A percentile compares a stretch with the other conserved stretches of the same genome.
Evolutionary conservation across 2,329 filamentous ascomycete genomes (phyloP).

Genomic region (Niveomyces coronatus): DNA sequence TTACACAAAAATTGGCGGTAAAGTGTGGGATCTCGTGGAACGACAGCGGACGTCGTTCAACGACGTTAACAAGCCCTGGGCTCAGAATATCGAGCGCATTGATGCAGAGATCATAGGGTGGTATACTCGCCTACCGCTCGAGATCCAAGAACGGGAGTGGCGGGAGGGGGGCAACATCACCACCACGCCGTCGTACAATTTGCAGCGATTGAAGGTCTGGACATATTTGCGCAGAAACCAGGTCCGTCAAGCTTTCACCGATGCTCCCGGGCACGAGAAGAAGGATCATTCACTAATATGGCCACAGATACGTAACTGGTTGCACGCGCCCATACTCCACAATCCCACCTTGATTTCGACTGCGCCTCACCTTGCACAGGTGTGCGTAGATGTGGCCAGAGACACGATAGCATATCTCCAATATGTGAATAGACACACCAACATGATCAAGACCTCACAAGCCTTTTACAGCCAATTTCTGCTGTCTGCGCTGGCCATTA

Average conservation of each 20-base stretch:
- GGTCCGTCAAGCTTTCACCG: no score
- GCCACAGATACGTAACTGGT: conserved; percentile 62
- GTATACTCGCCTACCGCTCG: conserved; percentile 65
- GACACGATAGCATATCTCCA: conserved; percentile 65
- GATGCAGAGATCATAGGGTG: conserved; percentile 80
- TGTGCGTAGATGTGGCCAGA: conserved; percentile 63
- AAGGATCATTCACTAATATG: conserved; percentile 9
- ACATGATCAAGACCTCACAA: conserved; percentile 61
- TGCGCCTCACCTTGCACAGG: conserved; percentile 63
- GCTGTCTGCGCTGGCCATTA: conserved; percentile 60
- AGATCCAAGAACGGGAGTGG: conserved; percentile 51
- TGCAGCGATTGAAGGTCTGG: conserved; percentile 68
- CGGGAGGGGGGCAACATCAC: conserved; percentile 39
- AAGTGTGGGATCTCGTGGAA: conserved; percentile 75
- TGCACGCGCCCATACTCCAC: conserved; percentile 80
- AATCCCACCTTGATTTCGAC: conserved; percentile 73
- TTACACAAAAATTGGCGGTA: conserved; percentile 73
- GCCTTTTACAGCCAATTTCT: conserved; percentile 76
- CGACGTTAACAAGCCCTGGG: conserved; percentile 3
- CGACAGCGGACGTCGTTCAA: conserved; percentile 23
- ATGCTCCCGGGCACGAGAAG: no score
- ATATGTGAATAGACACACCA: conserved; percentile 60
- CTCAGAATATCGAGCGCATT: conserved; percentile 62
- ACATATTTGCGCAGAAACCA: conserved; percentile 83
- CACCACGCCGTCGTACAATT: conserved; percentile 50